Percentiles rank a stretch among this genome's conserved stretches.
phyloP scores from a whole-genome alignment of 495 filamentous ascomycete species.

The Aspergillus nidulans region DNA sequence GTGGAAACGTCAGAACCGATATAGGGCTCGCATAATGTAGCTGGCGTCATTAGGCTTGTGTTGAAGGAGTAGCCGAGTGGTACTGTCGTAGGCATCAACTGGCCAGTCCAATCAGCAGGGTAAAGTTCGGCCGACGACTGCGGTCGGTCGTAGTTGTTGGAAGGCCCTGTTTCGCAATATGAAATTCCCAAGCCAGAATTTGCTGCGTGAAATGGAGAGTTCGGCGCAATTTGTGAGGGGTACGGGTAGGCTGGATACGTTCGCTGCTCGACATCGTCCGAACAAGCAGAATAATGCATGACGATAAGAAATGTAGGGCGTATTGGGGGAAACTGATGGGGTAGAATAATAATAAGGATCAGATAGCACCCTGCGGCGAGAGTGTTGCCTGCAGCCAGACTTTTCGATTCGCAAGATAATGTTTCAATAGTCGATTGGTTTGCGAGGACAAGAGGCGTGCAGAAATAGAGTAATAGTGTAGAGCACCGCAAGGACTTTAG shows the following conservation, averaged over 20 bases:
- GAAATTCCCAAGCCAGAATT: conserved; percentile 32
- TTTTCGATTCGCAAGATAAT: not conserved
- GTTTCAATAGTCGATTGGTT: not conserved
- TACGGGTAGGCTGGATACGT: conserved; percentile 19
- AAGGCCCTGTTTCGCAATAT: conserved; percentile 21
- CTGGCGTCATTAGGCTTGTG: conserved; percentile 16
- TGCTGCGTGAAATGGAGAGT: conserved; percentile 14
- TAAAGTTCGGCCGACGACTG: conserved; percentile 13
- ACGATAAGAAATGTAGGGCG: not conserved
- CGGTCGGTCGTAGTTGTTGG: conserved; percentile 11
- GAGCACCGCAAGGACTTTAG: conserved; percentile 16
- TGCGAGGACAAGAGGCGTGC: conserved; percentile 11
- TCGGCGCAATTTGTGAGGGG: conserved; percentile 13
- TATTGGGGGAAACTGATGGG: not conserved
- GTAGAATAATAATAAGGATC: not conserved
- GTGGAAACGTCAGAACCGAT: conserved; percentile 16
- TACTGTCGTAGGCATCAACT: conserved; percentile 14
- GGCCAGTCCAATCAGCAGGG: conserved; percentile 18
- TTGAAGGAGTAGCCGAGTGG: conserved; percentile 19
- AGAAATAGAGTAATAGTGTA: conserved; percentile 18
- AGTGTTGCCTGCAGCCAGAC: not conserved
- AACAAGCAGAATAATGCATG: conserved; percentile 14
- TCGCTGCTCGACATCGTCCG: conserved; percentile 14
- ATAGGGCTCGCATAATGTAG: conserved; percentile 20
- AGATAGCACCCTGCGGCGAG: not conserved